Evolutionary conservation across 352 stramenopile genomes (phyloP), one percentile per base, ranked within the genome.

Genomic region (Phytophthora crassamura): DNA sequence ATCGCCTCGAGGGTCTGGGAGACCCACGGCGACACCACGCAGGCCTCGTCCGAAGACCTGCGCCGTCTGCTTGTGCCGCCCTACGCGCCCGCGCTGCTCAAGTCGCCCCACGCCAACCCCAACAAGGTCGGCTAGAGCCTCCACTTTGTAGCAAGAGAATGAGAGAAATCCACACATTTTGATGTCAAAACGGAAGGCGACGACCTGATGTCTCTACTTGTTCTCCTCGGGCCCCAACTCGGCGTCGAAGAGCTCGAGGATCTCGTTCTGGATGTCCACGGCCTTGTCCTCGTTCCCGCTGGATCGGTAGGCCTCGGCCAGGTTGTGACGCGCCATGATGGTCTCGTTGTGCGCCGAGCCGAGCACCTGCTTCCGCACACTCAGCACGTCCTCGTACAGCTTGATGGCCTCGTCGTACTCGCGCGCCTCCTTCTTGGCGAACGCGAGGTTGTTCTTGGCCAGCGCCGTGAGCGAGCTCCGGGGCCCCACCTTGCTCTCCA

Each of bases 361-460:
- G 18, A 91, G 80, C 64, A 89, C 75, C 47, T 75, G 66, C 58
- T 86, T 75, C 18, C 87, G 84, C 18, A 93, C 71, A 39, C 22
- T 68, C 18, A 93, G 74, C n/a, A 90, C 84, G 15, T 91, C 57
- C 47, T 88, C 63, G 53, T 91, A 94, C 50, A 95, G 54, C 49
- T 69, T 76, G 22, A 90, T 83, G 1, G 85, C 82, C 22, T 91
- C 69, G 38, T 86, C 79, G 64, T 88, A 93, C 35, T 86, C 69
- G 28, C 77, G 72, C 32, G 85, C 78, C 41, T 93, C 87, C 64
- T 95, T 95, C 74, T 82, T 81, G 40, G 89, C 83, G 47, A 82
- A 91, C 35, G 84, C 87, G 16, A 95, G 71, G 46, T 95, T 95
- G 77, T 93, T 95, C 77, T 90, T 91, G 9, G 82, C 85, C 25